phyloP scores from a whole-genome alignment of 2,329 filamentous ascomycete species.

The Bipolaris victoriae region DNA sequence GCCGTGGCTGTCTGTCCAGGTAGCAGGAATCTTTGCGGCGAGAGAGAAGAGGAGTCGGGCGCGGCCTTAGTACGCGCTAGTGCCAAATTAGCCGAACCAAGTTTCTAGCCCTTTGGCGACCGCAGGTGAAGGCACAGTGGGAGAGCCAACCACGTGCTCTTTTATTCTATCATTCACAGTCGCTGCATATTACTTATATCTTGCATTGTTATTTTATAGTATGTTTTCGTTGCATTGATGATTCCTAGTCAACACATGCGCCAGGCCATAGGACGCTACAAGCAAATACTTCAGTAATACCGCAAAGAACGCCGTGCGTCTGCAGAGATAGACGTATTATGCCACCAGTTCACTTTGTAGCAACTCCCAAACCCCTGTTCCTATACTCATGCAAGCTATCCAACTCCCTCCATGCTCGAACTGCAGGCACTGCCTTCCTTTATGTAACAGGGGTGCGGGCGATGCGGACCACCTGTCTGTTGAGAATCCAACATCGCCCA shows the following conservation, averaged over 20 bases:
- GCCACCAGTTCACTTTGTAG: conserved; percentile 6
- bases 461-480: conserved; percentile 16
- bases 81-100: conserved; percentile 12
- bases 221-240: not conserved
- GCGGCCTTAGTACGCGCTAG: conserved; percentile 13
- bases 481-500: conserved; percentile 12
- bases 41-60: conserved; percentile 22
- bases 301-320: conserved; percentile 8
- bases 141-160: not conserved
- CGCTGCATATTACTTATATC: not conserved
- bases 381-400: conserved; percentile 23
- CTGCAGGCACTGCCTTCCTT: conserved; percentile 14
- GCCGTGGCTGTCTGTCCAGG: conserved; percentile 16
- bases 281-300: conserved; percentile 13
- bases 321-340: conserved; percentile 10
- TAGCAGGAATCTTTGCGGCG: conserved; percentile 17
- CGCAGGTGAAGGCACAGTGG: not conserved
- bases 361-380: conserved; percentile 18
- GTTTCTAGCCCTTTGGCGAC: not conserved
- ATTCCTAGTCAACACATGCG: not conserved
- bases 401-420: conserved; percentile 22
- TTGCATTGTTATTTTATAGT: not conserved
- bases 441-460: conserved; percentile 34
- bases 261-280: conserved; percentile 9
- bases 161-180: not conserved